Evolutionary conservation across 768 basidiomycete species (phyloP).

Genomic region (Rhodocollybia butyracea): DNA sequence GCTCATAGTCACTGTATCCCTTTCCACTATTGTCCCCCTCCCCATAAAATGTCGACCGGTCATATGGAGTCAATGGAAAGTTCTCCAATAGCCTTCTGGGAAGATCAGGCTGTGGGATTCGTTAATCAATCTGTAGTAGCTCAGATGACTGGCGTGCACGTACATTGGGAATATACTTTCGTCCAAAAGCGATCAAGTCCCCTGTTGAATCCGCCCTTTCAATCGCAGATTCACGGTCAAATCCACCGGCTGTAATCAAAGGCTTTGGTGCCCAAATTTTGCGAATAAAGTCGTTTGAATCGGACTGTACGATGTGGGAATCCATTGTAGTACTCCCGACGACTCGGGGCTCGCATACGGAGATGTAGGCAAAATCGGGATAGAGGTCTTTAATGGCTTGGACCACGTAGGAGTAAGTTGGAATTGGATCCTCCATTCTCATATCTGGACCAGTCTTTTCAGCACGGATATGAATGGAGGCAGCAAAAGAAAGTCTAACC

Average conservation of each 20-base stretch:
- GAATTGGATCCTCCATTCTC: constrained; percentile 29
- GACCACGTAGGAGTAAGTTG: constrained; percentile 32
- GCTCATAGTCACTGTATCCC: constrained; percentile 31
- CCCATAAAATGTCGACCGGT: constrained; percentile 26
- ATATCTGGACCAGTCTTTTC: no score
- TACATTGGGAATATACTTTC: constrained; percentile 12
- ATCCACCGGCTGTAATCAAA: constrained; percentile 27
- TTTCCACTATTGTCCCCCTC: constrained; percentile 13
- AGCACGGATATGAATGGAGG: no score
- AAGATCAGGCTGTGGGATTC: constrained; percentile 29
- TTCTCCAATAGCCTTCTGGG: constrained; percentile 21
- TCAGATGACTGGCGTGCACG: background rate
- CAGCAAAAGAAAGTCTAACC: constrained; percentile 15
- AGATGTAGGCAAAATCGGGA: constrained; percentile 40
- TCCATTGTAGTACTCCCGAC: constrained; percentile 6
- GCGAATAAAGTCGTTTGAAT: constrained; percentile 18
- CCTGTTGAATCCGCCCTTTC: constrained; percentile 20
- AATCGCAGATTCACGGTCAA: constrained; percentile 24
- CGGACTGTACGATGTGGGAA: background rate
- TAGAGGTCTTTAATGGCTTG: constrained; percentile 20
- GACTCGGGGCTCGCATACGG: constrained; percentile 32
- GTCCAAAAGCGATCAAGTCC: constrained; percentile 11
- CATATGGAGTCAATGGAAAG: constrained; percentile 24
- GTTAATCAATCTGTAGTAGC: background rate
- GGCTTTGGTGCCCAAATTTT: constrained; percentile 22